Evolutionary conservation across 2,329 filamentous ascomycete species (phyloP).

Genomic region (Aphanocladium album): DNA sequence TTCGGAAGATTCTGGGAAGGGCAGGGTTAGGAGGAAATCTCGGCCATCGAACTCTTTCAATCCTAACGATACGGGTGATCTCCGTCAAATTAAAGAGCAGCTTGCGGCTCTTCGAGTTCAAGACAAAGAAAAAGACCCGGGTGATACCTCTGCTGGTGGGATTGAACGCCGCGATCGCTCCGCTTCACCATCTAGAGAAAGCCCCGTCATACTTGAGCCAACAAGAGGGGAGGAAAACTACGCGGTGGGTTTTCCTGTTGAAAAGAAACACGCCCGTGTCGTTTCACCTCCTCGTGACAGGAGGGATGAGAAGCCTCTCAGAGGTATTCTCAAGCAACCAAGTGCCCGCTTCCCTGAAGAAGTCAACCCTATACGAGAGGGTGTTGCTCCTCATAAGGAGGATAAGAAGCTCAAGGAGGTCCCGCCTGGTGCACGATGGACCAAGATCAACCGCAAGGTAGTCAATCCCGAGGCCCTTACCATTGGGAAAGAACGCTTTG

Average conservation of each 20-base stretch:
- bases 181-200: conserved; percentile 13
- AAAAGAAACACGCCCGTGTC: conserved; percentile 53
- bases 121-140: conserved; percentile 20
- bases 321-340: conserved; percentile 81
- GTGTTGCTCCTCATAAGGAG: conserved; percentile 90
- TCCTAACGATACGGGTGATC: conserved; percentile 46
- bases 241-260: conserved; percentile 28
- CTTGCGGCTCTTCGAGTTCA: conserved; percentile 37
- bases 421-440: conserved; percentile 79
- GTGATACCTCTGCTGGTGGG: background rate
- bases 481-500: conserved; percentile 82
- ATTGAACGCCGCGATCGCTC: conserved; percentile 13
- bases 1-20: conserved; percentile 38
- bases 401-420: conserved; percentile 67
- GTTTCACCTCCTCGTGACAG: conserved; percentile 66
- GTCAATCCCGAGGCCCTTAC: conserved; percentile 87
- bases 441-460: conserved; percentile 80
- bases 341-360: conserved; percentile 83
- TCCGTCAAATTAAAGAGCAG: conserved; percentile 47
- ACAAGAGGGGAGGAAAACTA: conserved; percentile 18
- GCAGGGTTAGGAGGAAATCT: conserved; percentile 31
- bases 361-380: conserved; percentile 75
- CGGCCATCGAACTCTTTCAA: conserved; percentile 41
- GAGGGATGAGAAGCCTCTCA: conserved; percentile 63
- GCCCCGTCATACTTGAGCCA: background rate